Evolutionary conservation across 352 stramenopile genomes (phyloP).

Genomic region (Albugo candida): DNA sequence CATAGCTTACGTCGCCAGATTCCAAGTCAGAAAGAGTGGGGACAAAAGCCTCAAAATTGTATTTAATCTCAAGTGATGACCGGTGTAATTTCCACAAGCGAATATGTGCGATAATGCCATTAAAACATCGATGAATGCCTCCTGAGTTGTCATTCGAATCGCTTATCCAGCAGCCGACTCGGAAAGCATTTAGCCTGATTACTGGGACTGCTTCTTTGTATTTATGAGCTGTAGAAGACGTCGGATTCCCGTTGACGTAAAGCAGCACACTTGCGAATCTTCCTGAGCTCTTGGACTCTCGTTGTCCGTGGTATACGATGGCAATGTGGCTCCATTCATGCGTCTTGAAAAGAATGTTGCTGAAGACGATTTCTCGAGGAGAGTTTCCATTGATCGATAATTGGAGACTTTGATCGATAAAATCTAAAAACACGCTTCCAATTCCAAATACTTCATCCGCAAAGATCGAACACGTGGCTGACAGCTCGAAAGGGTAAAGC

Average conservation of each 20-base stretch:
- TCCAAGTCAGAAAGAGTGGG: constrained; percentile 5
- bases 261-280: constrained; percentile 10
- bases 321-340: constrained; percentile 55
- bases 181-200: constrained; percentile 11
- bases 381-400: constrained; percentile 49
- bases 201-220: too few relatives aligned
- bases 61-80: constrained; percentile 19
- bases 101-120: constrained; percentile 51
- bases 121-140: constrained; percentile 30
- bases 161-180: constrained; percentile 57
- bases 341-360: constrained; percentile 21
- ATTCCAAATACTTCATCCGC: constrained; percentile 51
- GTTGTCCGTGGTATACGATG: constrained; percentile 21
- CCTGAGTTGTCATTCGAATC: constrained; percentile 10
- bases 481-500: constrained; percentile 45
- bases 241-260: constrained; percentile 28
- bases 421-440: constrained; percentile 52
- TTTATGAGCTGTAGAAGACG: too few relatives aligned
- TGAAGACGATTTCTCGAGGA: constrained; percentile 53
- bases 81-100: constrained; percentile 41
- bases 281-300: neutral
- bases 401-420: constrained; percentile 44
- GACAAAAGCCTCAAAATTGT: constrained; percentile 43
- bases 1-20: neutral
- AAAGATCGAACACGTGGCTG: constrained; percentile 37